These are phyloP conservation scores for Cymbomonas tetramitiformis DNA, from an alignment of 139 green algal genomes.

Conservation along the genomic window DNA sequence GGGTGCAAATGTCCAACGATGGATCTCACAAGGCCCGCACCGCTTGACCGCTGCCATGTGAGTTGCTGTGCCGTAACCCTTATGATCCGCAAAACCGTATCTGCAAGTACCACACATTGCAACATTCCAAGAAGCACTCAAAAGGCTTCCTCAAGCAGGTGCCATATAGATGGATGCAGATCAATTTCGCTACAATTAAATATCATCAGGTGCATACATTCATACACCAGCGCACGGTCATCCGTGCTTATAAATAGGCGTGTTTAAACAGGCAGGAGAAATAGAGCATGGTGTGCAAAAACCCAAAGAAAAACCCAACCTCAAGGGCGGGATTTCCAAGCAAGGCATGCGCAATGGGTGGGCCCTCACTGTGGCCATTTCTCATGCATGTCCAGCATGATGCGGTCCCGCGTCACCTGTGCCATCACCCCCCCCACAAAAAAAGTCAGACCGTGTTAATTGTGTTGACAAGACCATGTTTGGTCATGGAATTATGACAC, in stretches of 20 bases:
- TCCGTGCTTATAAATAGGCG: too few species aligned
- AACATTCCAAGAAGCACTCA: not conserved
- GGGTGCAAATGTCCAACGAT: constrained; percentile 67
- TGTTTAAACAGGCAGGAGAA: too few species aligned
- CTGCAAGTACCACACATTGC: constrained; percentile 21
- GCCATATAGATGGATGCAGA: not conserved
- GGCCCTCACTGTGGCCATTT: constrained; percentile 46
- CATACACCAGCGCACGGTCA: too few species aligned
- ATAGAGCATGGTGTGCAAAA: too few species aligned
- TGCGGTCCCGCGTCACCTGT: constrained; percentile 76
- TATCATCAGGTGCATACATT: too few species aligned
- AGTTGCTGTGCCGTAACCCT: constrained; percentile 53
- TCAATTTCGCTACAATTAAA: too few species aligned
- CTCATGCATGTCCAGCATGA: constrained; percentile 63
- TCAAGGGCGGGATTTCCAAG: not conserved
- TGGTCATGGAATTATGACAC: too few species aligned
- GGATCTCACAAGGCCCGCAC: constrained; percentile 53
- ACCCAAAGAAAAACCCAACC: too few species aligned
- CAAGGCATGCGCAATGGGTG: not conserved
- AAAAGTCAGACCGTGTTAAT: constrained; percentile 54
- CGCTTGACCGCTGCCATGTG: constrained; percentile 55
- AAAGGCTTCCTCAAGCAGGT: not conserved
- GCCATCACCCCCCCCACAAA: constrained; percentile 75
- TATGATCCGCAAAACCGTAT: constrained; percentile 34
- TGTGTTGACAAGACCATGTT: constrained; percentile 44